Evolutionary conservation across 108 stramenopile species (phyloP).

Genomic region (Craspedostauros australis): DNA sequence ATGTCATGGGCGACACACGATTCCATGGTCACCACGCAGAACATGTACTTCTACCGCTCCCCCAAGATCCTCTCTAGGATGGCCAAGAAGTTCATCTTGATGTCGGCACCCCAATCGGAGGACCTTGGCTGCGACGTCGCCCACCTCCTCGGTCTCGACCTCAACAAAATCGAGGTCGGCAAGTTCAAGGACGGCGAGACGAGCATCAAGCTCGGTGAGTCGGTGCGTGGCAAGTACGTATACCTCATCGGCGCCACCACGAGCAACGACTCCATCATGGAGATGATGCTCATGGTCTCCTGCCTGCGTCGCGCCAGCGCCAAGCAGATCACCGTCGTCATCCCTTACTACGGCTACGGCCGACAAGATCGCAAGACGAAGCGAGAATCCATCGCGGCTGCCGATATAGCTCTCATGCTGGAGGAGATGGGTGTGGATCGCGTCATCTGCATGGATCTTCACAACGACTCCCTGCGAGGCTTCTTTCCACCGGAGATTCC

Average conservation of each 20-base stretch:
- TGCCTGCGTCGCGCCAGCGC: slow-evolving; percentile 67
- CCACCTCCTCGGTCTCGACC: slow-evolving; percentile 54
- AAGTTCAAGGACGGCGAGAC: slow-evolving; percentile 81
- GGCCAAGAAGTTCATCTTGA: slow-evolving; percentile 55
- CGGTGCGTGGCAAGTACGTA: slow-evolving; percentile 76
- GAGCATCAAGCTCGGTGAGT: slow-evolving; percentile 47
- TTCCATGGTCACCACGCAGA: slow-evolving; percentile 70
- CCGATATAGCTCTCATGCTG: slow-evolving; percentile 77
- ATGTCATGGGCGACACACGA: too few relatives aligned
- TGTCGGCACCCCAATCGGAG: slow-evolving; percentile 62
- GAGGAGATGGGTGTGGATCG: slow-evolving; percentile 84
- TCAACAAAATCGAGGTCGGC: slow-evolving; percentile 57
- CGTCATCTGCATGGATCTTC: slow-evolving; percentile 81
- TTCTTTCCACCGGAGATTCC: slow-evolving; percentile 71
- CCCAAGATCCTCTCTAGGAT: slow-evolving; percentile 39
- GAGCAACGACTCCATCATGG: slow-evolving; percentile 65
- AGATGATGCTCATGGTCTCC: slow-evolving; percentile 69
- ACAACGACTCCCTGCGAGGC: slow-evolving; percentile 61
- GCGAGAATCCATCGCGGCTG: slow-evolving; percentile 79
- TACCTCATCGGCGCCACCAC: slow-evolving; percentile 70
- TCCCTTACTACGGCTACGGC: slow-evolving; percentile 88
- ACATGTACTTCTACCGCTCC: slow-evolving; percentile 75
- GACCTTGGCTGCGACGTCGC: slow-evolving; percentile 70
- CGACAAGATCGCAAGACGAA: slow-evolving; percentile 62
- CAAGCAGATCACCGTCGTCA: slow-evolving; percentile 74